These are phyloP conservation scores for Suillus luteus DNA, from an alignment of 768 basidiomycete species.

Conservation along the genomic window DNA sequence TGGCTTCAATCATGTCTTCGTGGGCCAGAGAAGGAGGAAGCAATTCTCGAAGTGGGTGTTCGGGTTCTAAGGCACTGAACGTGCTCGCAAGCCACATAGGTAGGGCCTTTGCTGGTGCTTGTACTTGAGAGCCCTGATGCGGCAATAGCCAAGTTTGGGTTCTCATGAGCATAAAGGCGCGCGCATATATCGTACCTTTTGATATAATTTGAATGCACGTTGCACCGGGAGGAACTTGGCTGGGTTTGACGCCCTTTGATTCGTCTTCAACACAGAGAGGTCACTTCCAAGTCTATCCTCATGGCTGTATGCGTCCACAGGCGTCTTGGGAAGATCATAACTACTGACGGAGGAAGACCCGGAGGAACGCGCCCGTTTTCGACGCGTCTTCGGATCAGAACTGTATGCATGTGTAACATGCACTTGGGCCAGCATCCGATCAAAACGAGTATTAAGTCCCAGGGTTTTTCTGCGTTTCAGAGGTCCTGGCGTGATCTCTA, in stretches of 20 bases:
- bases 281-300: constrained; percentile 39
- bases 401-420: constrained; percentile 37
- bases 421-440: constrained; percentile 67
- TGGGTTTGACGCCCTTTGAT: constrained; percentile 8
- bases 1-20: constrained; percentile 6
- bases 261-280: constrained; percentile 49
- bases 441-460: constrained; percentile 61
- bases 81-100: constrained; percentile 61
- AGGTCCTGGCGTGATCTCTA: constrained; percentile 16
- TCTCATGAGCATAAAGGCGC: constrained; percentile 14
- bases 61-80: constrained; percentile 44
- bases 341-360: constrained; percentile 48
- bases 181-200: constrained; percentile 35
- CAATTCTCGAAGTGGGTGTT: constrained; percentile 38
- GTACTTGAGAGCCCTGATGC: constrained; percentile 17
- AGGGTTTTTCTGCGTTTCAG: constrained; percentile 52
- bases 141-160: constrained; percentile 14
- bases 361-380: constrained; percentile 39
- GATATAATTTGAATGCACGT: background rate
- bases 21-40: constrained; percentile 25
- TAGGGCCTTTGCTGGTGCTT: constrained; percentile 34
- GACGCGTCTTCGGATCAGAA: constrained; percentile 24
- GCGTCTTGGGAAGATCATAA: constrained; percentile 43
- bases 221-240: background rate
- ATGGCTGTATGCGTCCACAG: constrained; percentile 41